These are phyloP conservation scores for Ceratobasidium sp. DNA, from an alignment of 1,284 basidiomycete species.

Conservation along the genomic window DNA sequence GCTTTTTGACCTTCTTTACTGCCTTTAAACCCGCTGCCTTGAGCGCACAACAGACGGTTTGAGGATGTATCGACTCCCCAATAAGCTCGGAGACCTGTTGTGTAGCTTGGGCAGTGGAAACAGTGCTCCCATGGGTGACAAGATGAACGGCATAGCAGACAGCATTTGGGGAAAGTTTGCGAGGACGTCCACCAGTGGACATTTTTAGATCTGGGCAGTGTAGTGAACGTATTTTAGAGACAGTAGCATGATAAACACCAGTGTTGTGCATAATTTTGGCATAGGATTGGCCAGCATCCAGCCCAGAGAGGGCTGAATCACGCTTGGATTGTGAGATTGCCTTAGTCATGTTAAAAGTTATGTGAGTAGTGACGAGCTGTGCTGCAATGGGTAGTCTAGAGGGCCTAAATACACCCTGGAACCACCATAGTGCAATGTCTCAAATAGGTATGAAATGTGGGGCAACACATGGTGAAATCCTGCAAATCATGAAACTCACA, in stretches of 20 bases:
- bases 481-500: too few relatives aligned
- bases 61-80: not conserved
- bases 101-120: not conserved
- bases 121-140: not conserved
- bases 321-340: not conserved
- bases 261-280: too few relatives aligned
- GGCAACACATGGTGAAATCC: too few relatives aligned
- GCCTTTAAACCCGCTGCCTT: conserved; percentile 8
- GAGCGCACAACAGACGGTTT: conserved; percentile 10
- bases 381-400: too few relatives aligned
- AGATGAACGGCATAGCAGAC: conserved; percentile 16
- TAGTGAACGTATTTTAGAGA: too few relatives aligned
- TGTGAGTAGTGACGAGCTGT: too few relatives aligned
- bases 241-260: too few relatives aligned
- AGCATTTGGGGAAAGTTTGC: too few relatives aligned
- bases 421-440: too few relatives aligned
- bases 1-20: conserved; percentile 25
- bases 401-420: too few relatives aligned
- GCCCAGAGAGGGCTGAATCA: not conserved
- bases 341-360: too few relatives aligned
- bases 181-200: conserved; percentile 3
- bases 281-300: not conserved
- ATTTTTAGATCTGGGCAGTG: not conserved
- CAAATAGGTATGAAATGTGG: too few relatives aligned
- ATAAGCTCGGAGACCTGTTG: not conserved